A percentile compares a stretch with the other conserved stretches of the same genome.
These are phyloP conservation scores for Ambrosiella xylebori DNA, from an alignment of 2,329 filamentous ascomycete genomes.

Conservation along the genomic window DNA sequence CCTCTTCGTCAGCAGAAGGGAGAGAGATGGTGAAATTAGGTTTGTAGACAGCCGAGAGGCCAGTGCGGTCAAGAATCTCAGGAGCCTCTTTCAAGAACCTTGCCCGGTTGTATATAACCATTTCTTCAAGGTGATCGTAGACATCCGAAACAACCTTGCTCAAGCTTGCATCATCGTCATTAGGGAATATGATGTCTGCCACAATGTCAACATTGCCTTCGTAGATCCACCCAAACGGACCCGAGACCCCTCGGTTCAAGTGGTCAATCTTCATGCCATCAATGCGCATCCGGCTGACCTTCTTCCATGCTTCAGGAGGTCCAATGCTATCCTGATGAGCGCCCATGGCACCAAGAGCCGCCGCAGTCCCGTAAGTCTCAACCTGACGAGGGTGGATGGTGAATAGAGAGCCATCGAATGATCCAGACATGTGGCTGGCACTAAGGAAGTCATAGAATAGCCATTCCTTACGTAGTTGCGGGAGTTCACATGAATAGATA, in stretches of 20 bases:
- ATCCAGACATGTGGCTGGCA: slow-evolving; percentile 89
- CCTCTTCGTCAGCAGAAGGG: background rate
- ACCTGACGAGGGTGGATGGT: slow-evolving; percentile 90
- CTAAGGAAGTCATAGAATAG: slow-evolving; percentile 95
- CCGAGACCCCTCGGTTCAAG: slow-evolving; percentile 79
- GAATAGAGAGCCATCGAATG: slow-evolving; percentile 88
- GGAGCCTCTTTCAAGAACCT: slow-evolving; percentile 12
- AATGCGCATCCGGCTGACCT: slow-evolving; percentile 80
- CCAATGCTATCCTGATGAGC: slow-evolving; percentile 36
- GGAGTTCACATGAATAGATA: slow-evolving; percentile 89
- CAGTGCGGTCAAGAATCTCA: slow-evolving; percentile 12
- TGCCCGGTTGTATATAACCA: slow-evolving; percentile 57
- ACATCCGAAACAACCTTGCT: slow-evolving; percentile 94
- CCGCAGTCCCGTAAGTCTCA: slow-evolving; percentile 27
- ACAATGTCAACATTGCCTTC: slow-evolving; percentile 95
- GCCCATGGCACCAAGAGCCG: slow-evolving; percentile 10
- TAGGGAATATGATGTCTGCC: slow-evolving; percentile 85
- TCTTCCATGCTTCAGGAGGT: slow-evolving; percentile 63
- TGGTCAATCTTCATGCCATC: slow-evolving; percentile 92
- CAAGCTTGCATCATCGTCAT: slow-evolving; percentile 72
- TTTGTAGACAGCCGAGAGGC: slow-evolving; percentile 12
- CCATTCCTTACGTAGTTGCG: slow-evolving; percentile 86
- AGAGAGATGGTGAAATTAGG: slow-evolving; percentile 8
- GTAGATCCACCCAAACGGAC: slow-evolving; percentile 94
- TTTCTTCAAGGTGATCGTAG: slow-evolving; percentile 88